These are phyloP conservation scores for Xylaria sp. DNA, from an alignment of 2,329 filamentous ascomycete genomes.

Conservation along the genomic window DNA sequence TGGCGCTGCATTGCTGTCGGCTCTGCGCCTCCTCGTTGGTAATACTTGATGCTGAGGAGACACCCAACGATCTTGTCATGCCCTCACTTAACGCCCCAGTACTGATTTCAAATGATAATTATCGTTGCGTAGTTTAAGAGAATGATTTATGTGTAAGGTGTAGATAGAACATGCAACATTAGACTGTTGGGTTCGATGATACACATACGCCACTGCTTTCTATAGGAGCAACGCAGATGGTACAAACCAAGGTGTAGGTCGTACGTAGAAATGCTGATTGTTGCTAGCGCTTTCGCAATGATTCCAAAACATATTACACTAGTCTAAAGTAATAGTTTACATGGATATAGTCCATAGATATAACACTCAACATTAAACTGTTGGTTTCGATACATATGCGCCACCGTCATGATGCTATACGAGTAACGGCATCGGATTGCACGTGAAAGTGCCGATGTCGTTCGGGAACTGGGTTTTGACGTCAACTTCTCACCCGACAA, in stretches of 20 bases:
- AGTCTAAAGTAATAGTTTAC: too few species aligned
- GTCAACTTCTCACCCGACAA: too few species aligned
- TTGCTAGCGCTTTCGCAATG: too few species aligned
- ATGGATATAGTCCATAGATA: too few species aligned
- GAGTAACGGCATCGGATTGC: background rate
- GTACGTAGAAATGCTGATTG: too few species aligned
- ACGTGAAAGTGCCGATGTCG: background rate
- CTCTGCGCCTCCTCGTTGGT: background rate
- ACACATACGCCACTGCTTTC: too few species aligned
- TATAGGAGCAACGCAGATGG: too few species aligned
- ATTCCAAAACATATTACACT: too few species aligned
- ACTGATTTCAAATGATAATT: background rate
- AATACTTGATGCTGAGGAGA: background rate
- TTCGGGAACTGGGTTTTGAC: background rate
- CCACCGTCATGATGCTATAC: background rate
- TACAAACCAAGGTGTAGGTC: too few species aligned
- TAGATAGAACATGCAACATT: background rate
- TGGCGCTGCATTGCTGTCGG: background rate
- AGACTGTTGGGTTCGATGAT: background rate
- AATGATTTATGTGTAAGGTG: background rate
- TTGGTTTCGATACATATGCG: background rate
- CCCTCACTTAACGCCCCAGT: background rate
- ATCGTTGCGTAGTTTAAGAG: background rate
- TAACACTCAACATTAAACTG: background rate
- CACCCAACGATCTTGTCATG: background rate